Percentiles rank a stretch among this genome's conserved stretches.
phyloP scores from a whole-genome alignment of 441 rosid genomes.

The Brassica balearica region DNA sequence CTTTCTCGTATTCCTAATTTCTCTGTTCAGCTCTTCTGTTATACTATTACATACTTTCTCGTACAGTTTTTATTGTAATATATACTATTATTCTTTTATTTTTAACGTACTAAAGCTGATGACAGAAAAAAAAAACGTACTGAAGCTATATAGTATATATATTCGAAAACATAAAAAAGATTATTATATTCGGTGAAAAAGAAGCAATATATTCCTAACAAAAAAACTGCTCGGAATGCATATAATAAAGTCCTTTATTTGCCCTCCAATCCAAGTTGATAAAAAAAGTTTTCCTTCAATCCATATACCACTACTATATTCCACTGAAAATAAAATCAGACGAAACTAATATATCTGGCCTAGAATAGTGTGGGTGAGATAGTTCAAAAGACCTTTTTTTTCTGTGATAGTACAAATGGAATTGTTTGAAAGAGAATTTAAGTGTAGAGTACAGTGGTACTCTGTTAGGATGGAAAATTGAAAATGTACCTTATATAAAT shows the following conservation, averaged over 20 bases:
- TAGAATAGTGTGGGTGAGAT: not conserved
- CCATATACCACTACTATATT: slow-evolving; percentile 19
- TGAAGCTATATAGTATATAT: not conserved
- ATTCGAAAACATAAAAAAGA: not conserved
- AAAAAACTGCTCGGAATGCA: not conserved
- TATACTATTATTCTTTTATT: not conserved
- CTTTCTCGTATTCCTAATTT: slow-evolving; percentile 44
- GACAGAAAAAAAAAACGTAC: not conserved
- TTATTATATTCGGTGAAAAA: slow-evolving; percentile 15
- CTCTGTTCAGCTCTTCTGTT: slow-evolving; percentile 27
- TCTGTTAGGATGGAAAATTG: not conserved
- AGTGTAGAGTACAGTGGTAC: not conserved
- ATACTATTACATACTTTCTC: slow-evolving; percentile 26
- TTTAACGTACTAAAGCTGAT: not conserved
- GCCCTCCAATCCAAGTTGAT: not conserved
- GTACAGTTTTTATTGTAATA: slow-evolving; percentile 9
- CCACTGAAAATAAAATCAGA: not conserved
- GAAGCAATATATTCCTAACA: slow-evolving; percentile 13
- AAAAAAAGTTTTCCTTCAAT: not conserved
- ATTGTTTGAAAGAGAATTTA: slow-evolving; percentile 8
- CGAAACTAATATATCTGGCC: not conserved
- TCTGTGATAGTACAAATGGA: not conserved
- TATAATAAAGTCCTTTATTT: slow-evolving; percentile 1
- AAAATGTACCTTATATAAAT: not conserved
- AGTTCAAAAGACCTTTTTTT: not conserved